Conservation (phyloP, 2,329 filamentous ascomycete genomes). For the Trichoderma gracile region DNA sequence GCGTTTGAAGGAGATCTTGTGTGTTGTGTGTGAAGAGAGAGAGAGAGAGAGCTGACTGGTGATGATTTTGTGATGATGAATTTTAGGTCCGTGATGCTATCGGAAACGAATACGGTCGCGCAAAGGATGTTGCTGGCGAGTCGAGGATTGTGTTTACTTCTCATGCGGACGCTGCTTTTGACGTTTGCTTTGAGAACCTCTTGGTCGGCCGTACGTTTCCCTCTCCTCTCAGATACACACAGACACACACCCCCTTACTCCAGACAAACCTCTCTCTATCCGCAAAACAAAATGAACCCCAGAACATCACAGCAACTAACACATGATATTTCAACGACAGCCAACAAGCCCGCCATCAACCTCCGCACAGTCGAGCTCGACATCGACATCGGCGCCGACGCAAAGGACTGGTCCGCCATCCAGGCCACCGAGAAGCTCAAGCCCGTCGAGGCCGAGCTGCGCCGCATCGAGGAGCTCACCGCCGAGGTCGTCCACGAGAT, state of each 20-base stretch:
- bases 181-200: constrained; percentile 93
- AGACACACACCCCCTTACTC: too few species aligned
- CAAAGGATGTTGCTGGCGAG: constrained; percentile 89
- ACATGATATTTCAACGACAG: constrained; percentile 27
- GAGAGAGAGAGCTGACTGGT: background rate
- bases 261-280: too few species aligned
- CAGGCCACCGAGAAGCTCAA: constrained; percentile 97
- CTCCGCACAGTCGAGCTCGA: constrained; percentile 82
- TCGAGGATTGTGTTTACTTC: constrained; percentile 92
- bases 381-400: constrained; percentile 94
- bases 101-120: constrained; percentile 92
- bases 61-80: background rate
- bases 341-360: constrained; percentile 48
- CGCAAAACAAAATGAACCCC: too few species aligned
- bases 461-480: constrained; percentile 88
- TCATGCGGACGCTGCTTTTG: constrained; percentile 86
- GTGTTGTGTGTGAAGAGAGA: too few species aligned
- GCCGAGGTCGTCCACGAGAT: constrained; percentile 88
- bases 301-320: too few species aligned
- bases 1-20: constrained; percentile 22
- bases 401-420: constrained; percentile 96
- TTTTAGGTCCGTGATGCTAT: constrained; percentile 94
- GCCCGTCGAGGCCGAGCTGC: constrained; percentile 91
- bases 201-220: constrained; percentile 68
- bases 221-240: too few species aligned